phyloP scores from a whole-genome alignment of 2,329 filamentous ascomycete genomes.

The Neofusicoccum umdonicola region DNA sequence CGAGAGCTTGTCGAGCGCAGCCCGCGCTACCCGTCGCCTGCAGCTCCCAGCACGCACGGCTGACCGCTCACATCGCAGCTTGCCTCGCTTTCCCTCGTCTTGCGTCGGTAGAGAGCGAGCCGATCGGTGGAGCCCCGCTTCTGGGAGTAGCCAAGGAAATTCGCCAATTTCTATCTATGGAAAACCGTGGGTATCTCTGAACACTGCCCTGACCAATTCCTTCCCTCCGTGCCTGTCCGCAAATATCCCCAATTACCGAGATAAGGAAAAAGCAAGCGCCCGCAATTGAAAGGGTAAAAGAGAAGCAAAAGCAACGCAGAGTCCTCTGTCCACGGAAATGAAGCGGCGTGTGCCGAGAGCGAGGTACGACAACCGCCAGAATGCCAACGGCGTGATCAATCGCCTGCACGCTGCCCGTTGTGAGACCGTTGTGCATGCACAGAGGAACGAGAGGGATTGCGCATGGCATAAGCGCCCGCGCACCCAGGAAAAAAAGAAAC shows the following conservation, averaged over 20 bases:
- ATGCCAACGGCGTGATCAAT: not conserved
- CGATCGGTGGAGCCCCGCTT: not conserved
- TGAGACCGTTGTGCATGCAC: not conserved
- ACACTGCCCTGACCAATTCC: conserved; percentile 5
- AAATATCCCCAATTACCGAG: not conserved
- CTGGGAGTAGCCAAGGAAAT: not conserved
- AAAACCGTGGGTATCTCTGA: conserved; percentile 16
- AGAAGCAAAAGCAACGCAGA: not conserved
- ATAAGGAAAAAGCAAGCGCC: not conserved
- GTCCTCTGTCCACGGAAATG: not conserved
- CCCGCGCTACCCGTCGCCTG: not conserved
- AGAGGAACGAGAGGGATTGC: not conserved
- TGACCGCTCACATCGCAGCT: not conserved
- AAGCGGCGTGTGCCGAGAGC: conserved; percentile 3
- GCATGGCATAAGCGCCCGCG: conserved; percentile 6
- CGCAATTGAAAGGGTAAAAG: not conserved
- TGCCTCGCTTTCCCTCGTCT: not conserved
- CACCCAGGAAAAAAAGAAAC: not conserved
- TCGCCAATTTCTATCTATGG: conserved; percentile 3
- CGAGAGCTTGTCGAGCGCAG: too few relatives aligned
- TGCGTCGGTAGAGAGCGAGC: not conserved
- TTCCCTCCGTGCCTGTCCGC: not conserved
- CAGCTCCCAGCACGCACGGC: not conserved
- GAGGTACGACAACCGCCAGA: not conserved
- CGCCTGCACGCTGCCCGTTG: not conserved